Conservation (phyloP, 208 protist species). For the Herpetomonas muscarum region DNA sequence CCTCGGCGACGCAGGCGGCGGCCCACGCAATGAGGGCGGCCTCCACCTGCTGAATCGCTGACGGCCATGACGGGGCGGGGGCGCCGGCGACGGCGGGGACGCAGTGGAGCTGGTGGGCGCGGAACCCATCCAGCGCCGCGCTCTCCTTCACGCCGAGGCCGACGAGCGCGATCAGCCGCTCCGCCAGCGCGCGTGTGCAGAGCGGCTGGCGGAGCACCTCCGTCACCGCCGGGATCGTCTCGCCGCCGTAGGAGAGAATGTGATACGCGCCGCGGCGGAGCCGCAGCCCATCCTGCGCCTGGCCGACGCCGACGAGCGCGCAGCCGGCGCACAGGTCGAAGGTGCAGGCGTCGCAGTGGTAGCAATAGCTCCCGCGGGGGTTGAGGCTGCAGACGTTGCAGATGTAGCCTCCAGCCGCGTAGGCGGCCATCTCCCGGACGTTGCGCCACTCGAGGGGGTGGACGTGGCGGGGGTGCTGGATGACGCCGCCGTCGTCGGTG, state of each 20-base stretch:
- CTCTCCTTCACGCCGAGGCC: slow-evolving; percentile 52
- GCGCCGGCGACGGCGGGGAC: not conserved
- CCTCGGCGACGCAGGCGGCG: slow-evolving; percentile 10
- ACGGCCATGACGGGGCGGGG: not conserved
- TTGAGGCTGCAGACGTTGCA: slow-evolving; percentile 66
- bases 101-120: not conserved
- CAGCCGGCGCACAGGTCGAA: slow-evolving; percentile 73
- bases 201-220: slow-evolving; percentile 45
- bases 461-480: slow-evolving; percentile 57
- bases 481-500: slow-evolving; percentile 23
- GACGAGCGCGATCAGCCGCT: slow-evolving; percentile 36
- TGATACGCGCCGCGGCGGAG: slow-evolving; percentile 38
- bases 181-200: slow-evolving; percentile 34
- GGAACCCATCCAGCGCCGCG: slow-evolving; percentile 27
- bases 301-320: slow-evolving; percentile 35
- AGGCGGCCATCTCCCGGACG: slow-evolving; percentile 28
- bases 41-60: slow-evolving; percentile 28
- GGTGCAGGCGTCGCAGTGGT: slow-evolving; percentile 59
- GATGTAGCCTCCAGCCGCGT: slow-evolving; percentile 40
- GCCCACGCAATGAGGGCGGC: slow-evolving; percentile 30
- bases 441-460: slow-evolving; percentile 68
- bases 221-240: slow-evolving; percentile 31
- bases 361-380: slow-evolving; percentile 37
- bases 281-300: slow-evolving; percentile 34
- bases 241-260: slow-evolving; percentile 15